Evolutionary conservation across 352 stramenopile genomes (phyloP), one percentile per base, ranked within the genome.

Genomic region (Pythium biforme): DNA sequence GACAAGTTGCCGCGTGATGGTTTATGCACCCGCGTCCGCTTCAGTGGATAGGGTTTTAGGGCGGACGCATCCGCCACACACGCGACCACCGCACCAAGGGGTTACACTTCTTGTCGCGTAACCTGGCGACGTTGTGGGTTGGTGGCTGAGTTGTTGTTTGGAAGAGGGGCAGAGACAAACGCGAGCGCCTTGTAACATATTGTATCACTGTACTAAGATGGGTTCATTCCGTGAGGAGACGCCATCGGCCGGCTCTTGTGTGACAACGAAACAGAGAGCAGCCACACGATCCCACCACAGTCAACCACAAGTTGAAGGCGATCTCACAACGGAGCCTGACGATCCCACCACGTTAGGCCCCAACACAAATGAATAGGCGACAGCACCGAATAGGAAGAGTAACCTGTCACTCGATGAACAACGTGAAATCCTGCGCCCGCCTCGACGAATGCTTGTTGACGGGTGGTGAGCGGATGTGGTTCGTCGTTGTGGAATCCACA

Each of bases 1-100:
- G 59, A 61, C 50, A 67, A 67, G 59, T 56, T 55, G 40, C 51
- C 25, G 26, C 48, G 50, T 19, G 51, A 31, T 53, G 48, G 15
- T 58, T 49, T 55, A 57, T 40, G 47, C 15, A 46, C 47, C 29
- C 40, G 52, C 23, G 59, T 62, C 43, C 60, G 37, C 52, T 52
- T 62, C 26, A 43, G 46, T 46, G 60, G 33, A 46, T 68, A 68
- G 60, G 60, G 59, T 17, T 55, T 26, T 4, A 43, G 1, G 37
- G 49, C 20, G 52, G 52, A 60, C 26, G 40, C 25, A 14, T 43
- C 37, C 37, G 11, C 37, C 37, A 43, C 37, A 11, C 31, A 34
- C 31, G 31, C n/a, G 31, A 43, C 37, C 37, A 43, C 37, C 37
- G 17, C 14, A 17, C 15, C 1, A 17, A 37, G 31, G 37, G 37